Base-by-base conservation (phyloP, 2,329 filamentous ascomycete species). In the Ophiostoma quercus region DNA sequence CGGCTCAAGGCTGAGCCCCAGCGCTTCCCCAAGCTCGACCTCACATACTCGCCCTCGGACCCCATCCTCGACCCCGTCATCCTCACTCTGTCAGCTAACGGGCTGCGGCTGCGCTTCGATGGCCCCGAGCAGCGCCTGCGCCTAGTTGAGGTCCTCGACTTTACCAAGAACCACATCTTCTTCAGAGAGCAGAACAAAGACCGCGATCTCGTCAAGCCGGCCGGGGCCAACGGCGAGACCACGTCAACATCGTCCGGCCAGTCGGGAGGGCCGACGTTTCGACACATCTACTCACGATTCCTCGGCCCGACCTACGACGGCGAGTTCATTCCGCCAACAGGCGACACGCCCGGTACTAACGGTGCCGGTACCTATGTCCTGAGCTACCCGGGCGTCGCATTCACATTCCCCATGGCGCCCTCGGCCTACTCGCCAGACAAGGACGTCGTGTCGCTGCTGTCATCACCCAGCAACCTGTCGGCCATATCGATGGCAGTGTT, bases 271-370 rank as follows among this genome's bases (percentile, higher is more conserved):
- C 94, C 93, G 4, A 90, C 87, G 19, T 97, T 97, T 78, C 86
- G 90, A 71, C 92, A 96, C 78, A 90, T 99, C 74, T 99, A 98
- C 78, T 92, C 96, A 75, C 89, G 92, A 68, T 83, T 97, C n/a
- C 89, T 99, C 73, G 95, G 95, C 0, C 94, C 94, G 22, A 96
- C 94, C 0, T 98, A 96, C 77, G 91, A 91, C 1, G 95, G 95
- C 73, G 95, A 99, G 82, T 99, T 94, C 76, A 85, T 97, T 51
- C 85, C 90, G 7, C n/a, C 9, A 80, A 83, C 51, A 81, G 82
- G 63, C 12, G 78, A 79, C 7, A 76, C 82, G 1, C 82, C 82
- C 2, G 80, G 83, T 47, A 81, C 82, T 60, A 83, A 84, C 12
- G 82, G 83, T 19, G 81, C 84, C 71, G 94, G 94, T 19, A 90